Evolutionary conservation across 768 basidiomycete genomes (phyloP).

Genomic region (Amanita polypyramis): DNA sequence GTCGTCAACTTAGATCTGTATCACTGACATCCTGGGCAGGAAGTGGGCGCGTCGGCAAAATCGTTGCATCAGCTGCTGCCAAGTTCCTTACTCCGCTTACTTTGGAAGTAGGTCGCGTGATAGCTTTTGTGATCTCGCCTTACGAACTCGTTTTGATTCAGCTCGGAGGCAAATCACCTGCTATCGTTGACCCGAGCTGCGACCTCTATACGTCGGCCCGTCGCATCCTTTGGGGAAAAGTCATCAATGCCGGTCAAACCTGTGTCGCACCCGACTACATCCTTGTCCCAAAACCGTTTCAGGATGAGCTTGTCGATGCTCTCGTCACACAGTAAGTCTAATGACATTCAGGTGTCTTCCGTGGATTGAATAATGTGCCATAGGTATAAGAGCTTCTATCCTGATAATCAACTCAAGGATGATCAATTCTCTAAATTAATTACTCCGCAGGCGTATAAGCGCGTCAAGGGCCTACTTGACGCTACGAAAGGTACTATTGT

Average conservation of each 20-base stretch:
- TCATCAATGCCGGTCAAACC: conserved; percentile 66
- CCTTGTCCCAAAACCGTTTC: conserved; percentile 34
- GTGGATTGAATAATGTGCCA: not conserved
- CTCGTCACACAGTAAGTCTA: conserved; percentile 29
- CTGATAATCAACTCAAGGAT: conserved; percentile 33
- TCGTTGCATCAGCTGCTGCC: conserved; percentile 67
- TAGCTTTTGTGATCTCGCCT: not conserved
- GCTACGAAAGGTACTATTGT: conserved; percentile 5
- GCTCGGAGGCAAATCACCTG: conserved; percentile 55
- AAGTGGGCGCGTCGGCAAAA: conserved; percentile 45
- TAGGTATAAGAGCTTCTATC: conserved; percentile 49
- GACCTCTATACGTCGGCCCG: conserved; percentile 57
- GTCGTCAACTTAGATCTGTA: not conserved
- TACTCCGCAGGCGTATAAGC: conserved; percentile 36
- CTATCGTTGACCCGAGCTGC: conserved; percentile 57
- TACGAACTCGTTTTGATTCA: not conserved
- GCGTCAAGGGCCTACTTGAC: conserved; percentile 5
- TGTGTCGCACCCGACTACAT: conserved; percentile 59
- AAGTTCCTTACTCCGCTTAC: conserved; percentile 63
- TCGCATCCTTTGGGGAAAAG: conserved; percentile 78
- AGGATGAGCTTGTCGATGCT: conserved; percentile 33
- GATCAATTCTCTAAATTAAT: conserved; percentile 44
- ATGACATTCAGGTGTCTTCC: not conserved
- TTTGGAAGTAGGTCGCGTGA: conserved; percentile 23
- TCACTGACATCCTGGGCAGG: conserved; percentile 29